These are phyloP conservation scores for Boeremia lycopersici DNA, from an alignment of 2,329 filamentous ascomycete species.

Conservation along the genomic window DNA sequence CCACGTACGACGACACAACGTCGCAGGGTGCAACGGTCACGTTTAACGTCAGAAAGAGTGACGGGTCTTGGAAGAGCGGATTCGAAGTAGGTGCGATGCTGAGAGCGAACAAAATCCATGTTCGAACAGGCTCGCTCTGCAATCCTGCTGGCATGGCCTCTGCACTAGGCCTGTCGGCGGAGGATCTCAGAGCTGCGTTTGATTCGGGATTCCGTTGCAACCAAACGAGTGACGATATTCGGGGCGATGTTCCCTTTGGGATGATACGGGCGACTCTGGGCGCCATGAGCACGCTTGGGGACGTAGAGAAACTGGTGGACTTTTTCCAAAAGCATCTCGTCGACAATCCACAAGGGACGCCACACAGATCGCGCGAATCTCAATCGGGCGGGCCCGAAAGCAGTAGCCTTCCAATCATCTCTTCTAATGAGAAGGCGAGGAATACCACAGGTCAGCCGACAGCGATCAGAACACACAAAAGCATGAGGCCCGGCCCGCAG, in stretches of 20 bases:
- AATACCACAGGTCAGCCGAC: background rate
- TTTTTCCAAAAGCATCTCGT: constrained; percentile 9
- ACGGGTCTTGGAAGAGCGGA: constrained; percentile 62
- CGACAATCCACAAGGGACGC: constrained; percentile 3
- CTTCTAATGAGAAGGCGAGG: background rate
- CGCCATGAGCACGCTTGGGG: constrained; percentile 64
- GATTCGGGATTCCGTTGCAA: constrained; percentile 64
- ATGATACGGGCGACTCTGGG: constrained; percentile 67
- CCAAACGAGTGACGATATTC: constrained; percentile 57
- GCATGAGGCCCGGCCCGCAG: constrained; percentile 5
- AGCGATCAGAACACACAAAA: background rate
- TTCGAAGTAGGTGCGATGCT: constrained; percentile 65
- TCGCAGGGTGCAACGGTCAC: constrained; percentile 67
- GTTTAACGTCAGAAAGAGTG: constrained; percentile 64
- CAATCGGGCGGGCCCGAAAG: background rate
- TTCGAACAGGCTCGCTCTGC: constrained; percentile 65
- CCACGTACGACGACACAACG: constrained; percentile 57
- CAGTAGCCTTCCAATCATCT: background rate
- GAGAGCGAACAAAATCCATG: constrained; percentile 61
- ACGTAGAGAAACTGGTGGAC: constrained; percentile 51
- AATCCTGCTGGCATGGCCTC: constrained; percentile 59
- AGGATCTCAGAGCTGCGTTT: constrained; percentile 61
- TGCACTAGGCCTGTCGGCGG: constrained; percentile 57
- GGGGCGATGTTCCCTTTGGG: constrained; percentile 61
- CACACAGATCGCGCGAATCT: background rate